These are phyloP conservation scores for Microbotryum scabiosae DNA, from an alignment of 1,284 basidiomycete genomes.

Conservation along the genomic window DNA sequence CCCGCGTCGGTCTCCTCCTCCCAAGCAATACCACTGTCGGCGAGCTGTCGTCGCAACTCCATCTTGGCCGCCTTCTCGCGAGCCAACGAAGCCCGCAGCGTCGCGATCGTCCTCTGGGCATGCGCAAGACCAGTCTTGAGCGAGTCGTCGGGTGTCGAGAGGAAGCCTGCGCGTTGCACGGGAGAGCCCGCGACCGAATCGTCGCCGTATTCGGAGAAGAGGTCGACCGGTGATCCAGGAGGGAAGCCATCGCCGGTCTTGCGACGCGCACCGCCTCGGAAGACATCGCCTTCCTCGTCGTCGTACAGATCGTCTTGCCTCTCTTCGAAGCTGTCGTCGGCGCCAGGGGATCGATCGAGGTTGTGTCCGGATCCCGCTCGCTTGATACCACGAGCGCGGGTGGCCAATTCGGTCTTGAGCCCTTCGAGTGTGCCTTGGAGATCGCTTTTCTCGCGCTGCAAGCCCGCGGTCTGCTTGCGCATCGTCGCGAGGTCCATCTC, in stretches of 20 bases:
- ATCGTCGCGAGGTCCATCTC: conserved; percentile 84
- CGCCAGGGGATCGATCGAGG: background rate
- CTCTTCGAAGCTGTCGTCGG: conserved; percentile 32
- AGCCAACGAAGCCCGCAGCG: conserved; percentile 63
- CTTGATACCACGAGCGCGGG: conserved; percentile 35
- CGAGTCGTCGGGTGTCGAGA: conserved; percentile 57
- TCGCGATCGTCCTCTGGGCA: conserved; percentile 59
- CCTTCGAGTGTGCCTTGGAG: conserved; percentile 68
- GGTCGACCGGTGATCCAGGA: conserved; percentile 39
- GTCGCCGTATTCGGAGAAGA: conserved; percentile 40
- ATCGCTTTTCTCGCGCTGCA: conserved; percentile 86
- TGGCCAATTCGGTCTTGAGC: conserved; percentile 59
- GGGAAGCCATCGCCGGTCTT: conserved; percentile 46
- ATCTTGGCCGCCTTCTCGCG: conserved; percentile 70
- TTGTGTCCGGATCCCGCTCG: conserved; percentile 15
- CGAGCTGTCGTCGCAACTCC: conserved; percentile 39
- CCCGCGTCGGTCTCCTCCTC: conserved; percentile 22
- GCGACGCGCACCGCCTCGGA: conserved; percentile 50
- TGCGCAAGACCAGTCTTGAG: conserved; percentile 68
- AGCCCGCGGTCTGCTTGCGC: conserved; percentile 73
- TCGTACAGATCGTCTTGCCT: conserved; percentile 54
- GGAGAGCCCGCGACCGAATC: conserved; percentile 37
- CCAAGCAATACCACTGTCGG: conserved; percentile 22
- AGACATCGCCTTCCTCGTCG: conserved; percentile 45
- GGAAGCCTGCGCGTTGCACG: conserved; percentile 36